Percentiles rank a stretch among this genome's conserved stretches.
phyloP scores from a whole-genome alignment of 805 yeast genomes.

The Schizosaccharomyces octosporus region DNA sequence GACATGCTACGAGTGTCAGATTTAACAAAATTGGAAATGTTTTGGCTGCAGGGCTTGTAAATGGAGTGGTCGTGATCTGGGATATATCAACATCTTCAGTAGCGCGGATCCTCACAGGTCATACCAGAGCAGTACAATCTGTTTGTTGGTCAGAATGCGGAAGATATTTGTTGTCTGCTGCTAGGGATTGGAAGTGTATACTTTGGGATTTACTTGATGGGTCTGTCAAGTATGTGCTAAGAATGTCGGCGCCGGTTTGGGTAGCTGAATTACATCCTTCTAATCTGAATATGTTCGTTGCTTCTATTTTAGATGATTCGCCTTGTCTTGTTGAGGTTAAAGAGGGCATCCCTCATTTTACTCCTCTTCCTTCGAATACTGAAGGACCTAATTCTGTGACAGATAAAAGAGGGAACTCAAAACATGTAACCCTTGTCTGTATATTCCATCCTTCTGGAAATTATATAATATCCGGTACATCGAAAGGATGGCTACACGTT shows the following conservation, averaged over 20 bases:
- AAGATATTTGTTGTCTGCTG: slow-evolving; percentile 37
- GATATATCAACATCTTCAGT: slow-evolving; percentile 45
- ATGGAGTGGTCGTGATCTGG: slow-evolving; percentile 49
- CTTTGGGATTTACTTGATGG: slow-evolving; percentile 47
- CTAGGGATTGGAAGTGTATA: slow-evolving; percentile 62
- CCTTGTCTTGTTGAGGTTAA: slow-evolving; percentile 24
- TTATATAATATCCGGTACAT: slow-evolving; percentile 48
- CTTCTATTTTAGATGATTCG: slow-evolving; percentile 37
- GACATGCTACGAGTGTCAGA: slow-evolving; percentile 37
- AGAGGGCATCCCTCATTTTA: slow-evolving; percentile 6
- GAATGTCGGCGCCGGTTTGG: slow-evolving; percentile 56
- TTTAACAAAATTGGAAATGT: slow-evolving; percentile 63
- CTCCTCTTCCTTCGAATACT: slow-evolving; percentile 4
- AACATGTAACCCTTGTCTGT: slow-evolving; percentile 24
- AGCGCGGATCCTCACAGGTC: slow-evolving; percentile 34
- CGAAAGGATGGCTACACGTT: slow-evolving; percentile 51
- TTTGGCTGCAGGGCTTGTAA: slow-evolving; percentile 52
- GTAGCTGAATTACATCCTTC: slow-evolving; percentile 28
- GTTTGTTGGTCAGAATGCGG: slow-evolving; percentile 49
- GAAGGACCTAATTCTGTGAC: slow-evolving; percentile 6
- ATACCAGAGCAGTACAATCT: slow-evolving; percentile 48
- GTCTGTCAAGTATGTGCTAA: slow-evolving; percentile 19
- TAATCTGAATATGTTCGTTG: slow-evolving; percentile 18
- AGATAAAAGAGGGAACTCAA: slow-evolving; percentile 7
- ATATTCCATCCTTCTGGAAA: slow-evolving; percentile 29